Evolutionary conservation across 305 asterid species (phyloP), one percentile per base, ranked within the genome.

Genomic region (Solanum chacoense): DNA sequence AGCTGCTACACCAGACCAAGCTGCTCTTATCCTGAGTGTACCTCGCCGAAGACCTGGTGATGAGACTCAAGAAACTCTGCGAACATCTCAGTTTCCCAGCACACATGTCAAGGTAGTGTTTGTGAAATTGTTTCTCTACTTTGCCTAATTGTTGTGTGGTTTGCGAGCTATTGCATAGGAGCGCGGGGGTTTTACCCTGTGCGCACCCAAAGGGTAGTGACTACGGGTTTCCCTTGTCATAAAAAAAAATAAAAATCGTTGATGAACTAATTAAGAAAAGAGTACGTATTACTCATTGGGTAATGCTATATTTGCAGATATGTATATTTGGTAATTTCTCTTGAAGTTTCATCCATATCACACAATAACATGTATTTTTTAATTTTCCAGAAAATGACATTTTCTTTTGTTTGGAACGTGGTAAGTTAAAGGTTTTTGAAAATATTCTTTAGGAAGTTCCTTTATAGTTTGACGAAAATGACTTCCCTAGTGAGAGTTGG

Each of bases 51-150:
- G 90, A 73, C 89, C 90, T 55, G 69, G 83, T n/a, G 92, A 92
- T 65, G 93, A 92, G 86, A 92, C 93, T 34, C 93, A 92, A 74
- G 92, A 92, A 88, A 90, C 93, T 63, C 76, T 92, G 63, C 91
- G 93, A 3, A 92, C 93, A 45, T 92, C 93, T 77, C 92, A 90
- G 91, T 92, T 92, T 88, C 92, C 92, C 45, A 88, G 93, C 84
- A 87, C 90, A 9, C 93, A 92, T 65, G 91, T 92, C 24, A 92
- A 91, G 92, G 94, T 89, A 65, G 37, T 42, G 31, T 72, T 81
- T 16, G 11, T 31, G 34, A 26, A 31, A 42, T 79, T 38, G 74
- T n/a, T 22, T 40, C 16, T 37, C 11, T 31, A 9, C 55, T 81
- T 71, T 9, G 10, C 26, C 87, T 50, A 84, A 55, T 31, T 45